Percentiles rank a stretch among this genome's conserved stretches.
Evolutionary conservation across 192 early-diverging fungal species (phyloP).

Genomic region (Entomortierella parvispora): DNA sequence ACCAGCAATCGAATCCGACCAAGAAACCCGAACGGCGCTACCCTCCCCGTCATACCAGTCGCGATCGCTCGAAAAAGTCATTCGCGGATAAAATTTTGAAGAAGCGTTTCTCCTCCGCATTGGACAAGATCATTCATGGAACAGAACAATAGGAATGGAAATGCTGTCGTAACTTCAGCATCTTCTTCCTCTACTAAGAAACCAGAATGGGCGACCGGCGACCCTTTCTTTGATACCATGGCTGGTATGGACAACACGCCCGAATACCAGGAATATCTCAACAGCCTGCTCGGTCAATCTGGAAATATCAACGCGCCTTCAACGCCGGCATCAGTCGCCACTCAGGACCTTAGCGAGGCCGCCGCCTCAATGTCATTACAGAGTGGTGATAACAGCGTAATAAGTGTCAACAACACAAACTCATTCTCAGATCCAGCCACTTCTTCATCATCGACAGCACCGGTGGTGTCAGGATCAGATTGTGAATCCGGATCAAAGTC

Average conservation of each 20-base stretch:
- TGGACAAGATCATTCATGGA: neutral
- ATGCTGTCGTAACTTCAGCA: neutral
- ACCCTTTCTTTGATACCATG: constrained; percentile 52
- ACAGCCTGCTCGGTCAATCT: neutral
- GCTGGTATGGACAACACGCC: constrained; percentile 38
- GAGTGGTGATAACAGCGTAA: neutral
- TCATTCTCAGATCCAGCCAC: no score
- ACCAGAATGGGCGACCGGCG: constrained; percentile 45
- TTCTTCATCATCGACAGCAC: constrained; percentile 1
- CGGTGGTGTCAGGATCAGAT: neutral
- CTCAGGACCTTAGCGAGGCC: neutral
- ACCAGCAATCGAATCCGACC: no score
- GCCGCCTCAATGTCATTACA: constrained; percentile 6
- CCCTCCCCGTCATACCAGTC: no score
- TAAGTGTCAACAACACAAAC: neutral
- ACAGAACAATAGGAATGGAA: neutral
- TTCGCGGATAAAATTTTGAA: no score
- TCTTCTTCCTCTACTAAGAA: neutral
- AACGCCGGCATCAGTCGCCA: no score
- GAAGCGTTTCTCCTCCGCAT: neutral
- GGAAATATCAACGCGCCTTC: no score
- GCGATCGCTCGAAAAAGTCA: no score
- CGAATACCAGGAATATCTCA: constrained; percentile 24
- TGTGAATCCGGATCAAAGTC: neutral
- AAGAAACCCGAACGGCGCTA: no score